Base-by-base conservation (phyloP, 371 early-diverging fungal genomes). In the Lichtheimia corymbifera region DNA sequence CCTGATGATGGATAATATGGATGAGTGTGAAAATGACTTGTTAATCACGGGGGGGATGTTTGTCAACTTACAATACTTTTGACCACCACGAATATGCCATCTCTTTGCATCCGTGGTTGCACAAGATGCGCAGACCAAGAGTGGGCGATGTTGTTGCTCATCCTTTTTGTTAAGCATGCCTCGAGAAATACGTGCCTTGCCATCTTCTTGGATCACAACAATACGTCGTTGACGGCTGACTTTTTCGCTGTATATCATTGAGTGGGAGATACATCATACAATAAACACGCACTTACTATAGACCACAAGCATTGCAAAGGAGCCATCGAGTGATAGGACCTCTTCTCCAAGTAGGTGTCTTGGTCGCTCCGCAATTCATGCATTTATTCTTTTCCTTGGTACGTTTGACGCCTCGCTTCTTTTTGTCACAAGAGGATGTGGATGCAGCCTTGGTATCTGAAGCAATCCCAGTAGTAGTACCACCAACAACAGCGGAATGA, bases 251-350 rank as follows among this genome's bases (percentile, higher is more conserved):
- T 25, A 30, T 28, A 28, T 28, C 28, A 28, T 4, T 28, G 28
- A 28, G 28, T 28, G 7, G 7, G 28, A 7, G 28, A 49, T 11
- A 53, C 41, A 45, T 41, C 11, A 14, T 5, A 11, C 9, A 54
- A 28, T 53, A 18, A 18, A 6, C 35, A 18, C 42, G 5, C 42
- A 77, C 76, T 80, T 83, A 91, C 79, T 97, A 98, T 50, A 99
- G 77, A 1, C 98, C 98, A 69, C 98, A 98, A 4, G 98, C 97
- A 73, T 97, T 98, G 81, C 98, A 98, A 12, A 97, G 76, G 2
- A 88, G 74, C 4, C 57, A 43, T 40, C 90, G 86, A 27, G 87
- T 89, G 49, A 87, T 71, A 17, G 83, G 81, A 30, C 91, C 89
- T 50, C 97, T 82, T 42, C 99, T 84, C 99, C 99, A 99, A 2